These are phyloP conservation scores for Candida sphagnicola DNA, from an alignment of 805 yeast species.

Conservation along the genomic window DNA sequence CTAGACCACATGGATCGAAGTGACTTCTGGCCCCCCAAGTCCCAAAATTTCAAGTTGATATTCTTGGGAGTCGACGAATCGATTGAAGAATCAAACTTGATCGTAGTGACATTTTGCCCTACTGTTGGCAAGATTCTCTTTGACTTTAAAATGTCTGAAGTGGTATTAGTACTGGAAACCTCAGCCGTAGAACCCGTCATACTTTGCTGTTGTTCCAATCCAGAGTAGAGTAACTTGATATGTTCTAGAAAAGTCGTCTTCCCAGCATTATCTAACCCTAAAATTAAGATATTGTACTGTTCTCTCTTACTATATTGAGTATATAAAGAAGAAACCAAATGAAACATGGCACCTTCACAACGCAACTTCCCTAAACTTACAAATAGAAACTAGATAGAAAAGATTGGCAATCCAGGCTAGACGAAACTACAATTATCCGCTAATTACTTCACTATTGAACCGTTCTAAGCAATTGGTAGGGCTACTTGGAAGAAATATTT, in stretches of 20 bases:
- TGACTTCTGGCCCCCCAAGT: constrained; percentile 92
- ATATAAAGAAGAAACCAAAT: constrained; percentile 40
- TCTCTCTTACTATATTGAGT: constrained; percentile 44
- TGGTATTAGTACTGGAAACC: constrained; percentile 9
- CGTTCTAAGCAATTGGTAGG: too few relatives aligned
- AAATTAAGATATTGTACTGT: constrained; percentile 52
- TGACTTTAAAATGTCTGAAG: constrained; percentile 28
- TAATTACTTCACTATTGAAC: too few relatives aligned
- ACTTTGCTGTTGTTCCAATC: constrained; percentile 8
- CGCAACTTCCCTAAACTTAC: too few relatives aligned
- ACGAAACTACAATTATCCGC: too few relatives aligned
- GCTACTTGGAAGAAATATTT: too few relatives aligned
- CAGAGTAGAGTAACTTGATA: constrained; percentile 29
- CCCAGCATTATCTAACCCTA: constrained; percentile 95
- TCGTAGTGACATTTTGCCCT: constrained; percentile 74
- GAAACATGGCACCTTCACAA: constrained; percentile 31
- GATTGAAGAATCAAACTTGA: constrained; percentile 35
- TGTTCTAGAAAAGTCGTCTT: constrained; percentile 58
- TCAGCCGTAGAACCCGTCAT: constrained; percentile 9
- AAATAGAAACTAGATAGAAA: too few relatives aligned
- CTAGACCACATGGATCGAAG: constrained; percentile 82
- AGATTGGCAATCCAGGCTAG: too few relatives aligned
- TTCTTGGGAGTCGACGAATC: constrained; percentile 37
- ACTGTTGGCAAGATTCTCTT: constrained; percentile 85
- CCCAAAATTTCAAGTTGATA: constrained; percentile 81